Conservation (phyloP, 2,329 filamentous ascomycete genomes). For the Aspergillus niger region DNA sequence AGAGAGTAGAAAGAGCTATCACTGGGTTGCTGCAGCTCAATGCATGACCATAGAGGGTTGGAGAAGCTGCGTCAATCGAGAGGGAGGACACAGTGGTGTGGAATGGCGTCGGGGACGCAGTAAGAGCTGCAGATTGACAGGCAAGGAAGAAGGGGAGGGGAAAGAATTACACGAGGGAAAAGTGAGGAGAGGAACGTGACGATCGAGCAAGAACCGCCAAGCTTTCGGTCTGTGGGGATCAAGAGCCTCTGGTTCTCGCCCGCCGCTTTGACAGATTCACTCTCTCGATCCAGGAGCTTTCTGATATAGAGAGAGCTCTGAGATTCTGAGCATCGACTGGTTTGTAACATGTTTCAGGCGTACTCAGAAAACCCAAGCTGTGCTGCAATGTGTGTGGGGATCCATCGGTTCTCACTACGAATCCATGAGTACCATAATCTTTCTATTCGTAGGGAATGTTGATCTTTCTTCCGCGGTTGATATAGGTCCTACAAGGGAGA, state of each 20-base stretch:
- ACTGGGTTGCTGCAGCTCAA: slow-evolving; percentile 22
- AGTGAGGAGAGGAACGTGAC: slow-evolving; percentile 13
- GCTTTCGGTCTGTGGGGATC: slow-evolving; percentile 14
- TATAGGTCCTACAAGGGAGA: background rate
- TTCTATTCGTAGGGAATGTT: background rate
- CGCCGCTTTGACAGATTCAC: background rate
- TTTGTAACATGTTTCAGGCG: background rate
- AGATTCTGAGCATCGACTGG: background rate
- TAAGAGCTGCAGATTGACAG: background rate
- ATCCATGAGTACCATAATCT: background rate
- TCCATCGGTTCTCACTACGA: background rate
- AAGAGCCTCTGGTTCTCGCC: background rate
- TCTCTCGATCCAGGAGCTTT: no score
- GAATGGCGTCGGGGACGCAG: background rate
- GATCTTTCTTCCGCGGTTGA: background rate
- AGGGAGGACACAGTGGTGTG: background rate
- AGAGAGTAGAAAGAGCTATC: slow-evolving; percentile 6
- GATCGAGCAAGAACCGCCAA: slow-evolving; percentile 18
- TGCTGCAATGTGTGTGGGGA: background rate
- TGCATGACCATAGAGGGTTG: slow-evolving; percentile 20
- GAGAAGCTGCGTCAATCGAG: slow-evolving; percentile 4
- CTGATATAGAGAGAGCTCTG: no score
- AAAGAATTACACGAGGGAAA: slow-evolving; percentile 2
- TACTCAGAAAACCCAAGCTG: background rate
- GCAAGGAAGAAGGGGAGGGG: background rate